phyloP scores from a whole-genome alignment of 805 yeast genomes.

The Yarrowia osloensis region DNA sequence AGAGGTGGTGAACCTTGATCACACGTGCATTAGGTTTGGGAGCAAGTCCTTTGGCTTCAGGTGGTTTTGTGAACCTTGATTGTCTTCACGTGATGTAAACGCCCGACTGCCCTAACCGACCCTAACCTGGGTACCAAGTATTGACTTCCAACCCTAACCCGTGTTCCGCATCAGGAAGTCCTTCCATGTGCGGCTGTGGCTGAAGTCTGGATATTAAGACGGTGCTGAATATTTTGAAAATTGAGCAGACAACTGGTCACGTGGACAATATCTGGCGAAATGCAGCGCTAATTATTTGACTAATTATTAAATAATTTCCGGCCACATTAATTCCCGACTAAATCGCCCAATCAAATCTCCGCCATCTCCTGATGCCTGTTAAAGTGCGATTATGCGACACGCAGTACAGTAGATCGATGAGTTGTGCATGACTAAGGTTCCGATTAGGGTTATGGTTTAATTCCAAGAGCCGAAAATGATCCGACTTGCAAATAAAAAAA shows the following conservation, averaged over 20 bases:
- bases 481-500: background rate
- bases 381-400: slow-evolving; percentile 22
- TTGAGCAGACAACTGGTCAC: too few relatives aligned
- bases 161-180: background rate
- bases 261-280: too few relatives aligned
- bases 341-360: background rate
- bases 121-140: background rate
- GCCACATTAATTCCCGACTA: background rate
- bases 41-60: background rate
- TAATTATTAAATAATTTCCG: too few relatives aligned
- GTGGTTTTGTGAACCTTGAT: background rate
- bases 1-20: background rate
- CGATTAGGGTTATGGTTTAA: background rate
- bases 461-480: slow-evolving; percentile 6
- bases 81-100: background rate
- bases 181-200: background rate
- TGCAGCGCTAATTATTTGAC: too few relatives aligned
- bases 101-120: background rate
- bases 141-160: background rate
- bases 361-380: background rate
- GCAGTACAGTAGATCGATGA: slow-evolving; percentile 13
- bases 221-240: too few relatives aligned
- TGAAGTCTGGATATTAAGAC: too few relatives aligned
- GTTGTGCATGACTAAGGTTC: background rate
- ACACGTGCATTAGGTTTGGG: slow-evolving; percentile 5